Evolutionary conservation across 2,329 filamentous ascomycete genomes (phyloP).

Genomic region (Thelonectria discophora): DNA sequence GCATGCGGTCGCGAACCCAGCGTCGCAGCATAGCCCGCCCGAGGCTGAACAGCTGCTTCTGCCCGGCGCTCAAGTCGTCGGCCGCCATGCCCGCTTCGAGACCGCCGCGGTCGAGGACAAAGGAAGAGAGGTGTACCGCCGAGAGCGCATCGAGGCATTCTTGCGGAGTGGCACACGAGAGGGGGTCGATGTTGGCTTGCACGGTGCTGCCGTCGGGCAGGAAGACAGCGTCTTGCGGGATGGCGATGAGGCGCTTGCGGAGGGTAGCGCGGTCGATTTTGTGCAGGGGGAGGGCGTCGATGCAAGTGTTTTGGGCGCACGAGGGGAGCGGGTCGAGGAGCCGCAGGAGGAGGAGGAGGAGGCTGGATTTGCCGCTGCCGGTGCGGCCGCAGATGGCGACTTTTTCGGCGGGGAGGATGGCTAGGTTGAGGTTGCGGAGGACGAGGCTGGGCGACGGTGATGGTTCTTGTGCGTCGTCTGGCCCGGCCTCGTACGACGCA

Average conservation of each 20-base stretch:
- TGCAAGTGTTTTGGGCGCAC: constrained; percentile 44
- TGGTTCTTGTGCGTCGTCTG: not conserved
- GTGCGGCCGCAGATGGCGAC: constrained; percentile 50
- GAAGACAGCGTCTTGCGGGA: constrained; percentile 65
- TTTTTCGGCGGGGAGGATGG: constrained; percentile 45
- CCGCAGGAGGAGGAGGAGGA: constrained; percentile 51
- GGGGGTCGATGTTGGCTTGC: constrained; percentile 55
- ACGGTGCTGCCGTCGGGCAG: constrained; percentile 55
- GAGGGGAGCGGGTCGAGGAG: constrained; percentile 51
- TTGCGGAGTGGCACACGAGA: constrained; percentile 39
- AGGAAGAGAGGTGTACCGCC: constrained; percentile 46
- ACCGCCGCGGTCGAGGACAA: constrained; percentile 48
- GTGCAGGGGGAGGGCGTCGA: constrained; percentile 53
- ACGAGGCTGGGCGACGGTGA: constrained; percentile 31
- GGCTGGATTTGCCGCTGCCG: constrained; percentile 56
- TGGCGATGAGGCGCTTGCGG: constrained; percentile 58
- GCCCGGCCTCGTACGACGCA: constrained; percentile 44
- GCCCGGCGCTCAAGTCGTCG: constrained; percentile 63
- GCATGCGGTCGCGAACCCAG: constrained; percentile 32
- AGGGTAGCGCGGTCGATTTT: constrained; percentile 53
- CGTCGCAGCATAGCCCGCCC: constrained; percentile 64
- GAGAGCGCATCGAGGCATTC: constrained; percentile 50
- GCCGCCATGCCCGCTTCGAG: constrained; percentile 52
- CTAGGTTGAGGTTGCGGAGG: constrained; percentile 40
- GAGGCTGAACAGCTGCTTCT: constrained; percentile 71